Conservation (phyloP, 371 early-diverging fungal species). For the Entomophthora muscae region DNA sequence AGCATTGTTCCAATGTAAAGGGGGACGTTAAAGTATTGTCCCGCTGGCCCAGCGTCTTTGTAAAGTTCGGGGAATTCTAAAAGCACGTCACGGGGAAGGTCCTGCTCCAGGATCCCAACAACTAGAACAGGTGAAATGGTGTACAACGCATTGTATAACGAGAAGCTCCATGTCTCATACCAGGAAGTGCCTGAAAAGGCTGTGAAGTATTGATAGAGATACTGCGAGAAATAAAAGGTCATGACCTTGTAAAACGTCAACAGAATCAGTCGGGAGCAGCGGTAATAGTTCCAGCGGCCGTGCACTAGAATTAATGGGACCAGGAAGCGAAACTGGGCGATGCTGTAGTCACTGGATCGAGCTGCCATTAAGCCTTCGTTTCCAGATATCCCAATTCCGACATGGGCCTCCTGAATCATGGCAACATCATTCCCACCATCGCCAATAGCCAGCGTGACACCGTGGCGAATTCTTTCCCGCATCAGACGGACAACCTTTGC, state of each 20-base stretch:
- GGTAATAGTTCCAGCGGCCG: slow-evolving; percentile 61
- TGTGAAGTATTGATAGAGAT: slow-evolving; percentile 43
- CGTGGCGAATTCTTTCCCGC: slow-evolving; percentile 31
- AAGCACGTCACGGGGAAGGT: slow-evolving; percentile 41
- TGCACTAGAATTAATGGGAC: slow-evolving; percentile 55
- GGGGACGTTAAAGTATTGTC: slow-evolving; percentile 33
- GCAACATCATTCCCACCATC: slow-evolving; percentile 96
- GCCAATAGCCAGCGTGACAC: slow-evolving; percentile 79
- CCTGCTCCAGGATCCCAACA: slow-evolving; percentile 70
- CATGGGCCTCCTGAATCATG: slow-evolving; percentile 84
- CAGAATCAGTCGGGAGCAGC: slow-evolving; percentile 51
- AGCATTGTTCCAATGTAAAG: slow-evolving; percentile 37
- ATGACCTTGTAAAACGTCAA: slow-evolving; percentile 76
- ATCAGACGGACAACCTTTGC: slow-evolving; percentile 69
- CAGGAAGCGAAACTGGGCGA: slow-evolving; percentile 64
- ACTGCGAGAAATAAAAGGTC: slow-evolving; percentile 45
- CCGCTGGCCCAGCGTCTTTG: slow-evolving; percentile 28
- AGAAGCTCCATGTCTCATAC: slow-evolving; percentile 58
- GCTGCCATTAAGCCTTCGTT: slow-evolving; percentile 63
- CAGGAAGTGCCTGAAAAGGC: slow-evolving; percentile 67
- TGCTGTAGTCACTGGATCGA: slow-evolving; percentile 67
- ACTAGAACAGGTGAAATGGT: slow-evolving; percentile 58
- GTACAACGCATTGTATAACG: slow-evolving; percentile 67
- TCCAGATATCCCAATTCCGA: slow-evolving; percentile 79
- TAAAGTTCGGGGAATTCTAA: slow-evolving; percentile 58